Percentiles rank a stretch among this genome's conserved stretches.
phyloP scores from a whole-genome alignment of 2,329 filamentous ascomycete species.

The Lasiodiplodia citricola region DNA sequence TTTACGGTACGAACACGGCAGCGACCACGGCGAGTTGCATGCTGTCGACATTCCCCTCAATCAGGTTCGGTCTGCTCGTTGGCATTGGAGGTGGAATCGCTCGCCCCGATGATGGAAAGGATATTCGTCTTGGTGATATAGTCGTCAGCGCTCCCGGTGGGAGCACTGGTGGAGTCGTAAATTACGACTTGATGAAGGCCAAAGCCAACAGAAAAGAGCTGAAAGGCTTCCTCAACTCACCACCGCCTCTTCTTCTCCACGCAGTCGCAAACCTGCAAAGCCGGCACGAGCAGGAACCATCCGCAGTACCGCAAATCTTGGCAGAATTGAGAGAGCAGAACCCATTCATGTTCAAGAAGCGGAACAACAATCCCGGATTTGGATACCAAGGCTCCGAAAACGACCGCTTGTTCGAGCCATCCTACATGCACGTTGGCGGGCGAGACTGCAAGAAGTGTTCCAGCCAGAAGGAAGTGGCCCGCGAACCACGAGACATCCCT shows the following conservation, averaged over 20 bases:
- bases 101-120: not conserved
- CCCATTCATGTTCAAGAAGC: not conserved
- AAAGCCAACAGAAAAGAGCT: not conserved
- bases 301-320: not conserved
- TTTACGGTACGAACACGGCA: not conserved
- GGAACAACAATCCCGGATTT: not conserved
- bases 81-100: not conserved
- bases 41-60: not conserved
- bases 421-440: not conserved
- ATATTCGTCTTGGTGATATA: not conserved
- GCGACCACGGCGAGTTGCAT: not conserved
- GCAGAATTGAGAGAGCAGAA: not conserved
- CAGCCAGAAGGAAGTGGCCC: rapidly evolving
- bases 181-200: not conserved
- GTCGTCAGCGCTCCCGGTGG: not conserved
- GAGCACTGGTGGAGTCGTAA: not conserved
- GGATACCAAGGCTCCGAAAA: not conserved
- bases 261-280: not conserved
- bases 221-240: not conserved
- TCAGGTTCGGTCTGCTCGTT: not conserved
- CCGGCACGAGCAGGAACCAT: not conserved
- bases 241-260: slow-evolving; percentile 19
- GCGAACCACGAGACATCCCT: not conserved
- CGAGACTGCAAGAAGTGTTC: not conserved
- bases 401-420: not conserved